Percentiles rank a stretch among this genome's conserved stretches.
phyloP scores from a whole-genome alignment of 495 filamentous ascomycete species.

The Annulohypoxylon maeteangense region DNA sequence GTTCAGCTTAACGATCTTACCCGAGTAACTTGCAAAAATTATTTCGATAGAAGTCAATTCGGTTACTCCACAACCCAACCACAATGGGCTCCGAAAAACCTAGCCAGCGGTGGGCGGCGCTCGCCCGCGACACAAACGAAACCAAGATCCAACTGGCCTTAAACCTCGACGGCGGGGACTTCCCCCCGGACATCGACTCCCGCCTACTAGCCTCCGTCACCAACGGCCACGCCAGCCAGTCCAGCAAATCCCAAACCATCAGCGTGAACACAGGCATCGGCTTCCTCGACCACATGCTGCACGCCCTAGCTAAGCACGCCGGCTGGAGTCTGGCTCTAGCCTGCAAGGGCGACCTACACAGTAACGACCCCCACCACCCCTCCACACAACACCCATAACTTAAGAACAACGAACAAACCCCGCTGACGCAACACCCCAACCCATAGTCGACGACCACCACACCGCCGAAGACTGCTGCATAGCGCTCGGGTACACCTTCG shows the following conservation, averaged over 20 bases:
- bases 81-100: conserved; percentile 52
- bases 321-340: conserved; percentile 88
- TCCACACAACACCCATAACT: background rate
- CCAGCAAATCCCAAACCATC: conserved; percentile 82
- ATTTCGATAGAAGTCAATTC: conserved; percentile 3
- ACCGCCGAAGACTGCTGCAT: conserved; percentile 96
- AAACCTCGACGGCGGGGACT: conserved; percentile 87
- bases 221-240: conserved; percentile 80
- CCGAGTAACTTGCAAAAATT: background rate
- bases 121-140: conserved; percentile 93
- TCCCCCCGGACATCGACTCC: conserved; percentile 68
- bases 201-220: conserved; percentile 52
- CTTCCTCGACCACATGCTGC: conserved; percentile 99
- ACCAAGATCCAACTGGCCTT: conserved; percentile 94
- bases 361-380: conserved; percentile 59
- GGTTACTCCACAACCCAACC: background rate
- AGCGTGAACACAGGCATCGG: conserved; percentile 92
- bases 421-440: conserved; percentile 19
- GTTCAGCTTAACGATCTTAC: background rate
- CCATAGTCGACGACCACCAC: conserved; percentile 95
- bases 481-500: conserved; percentile 87
- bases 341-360: conserved; percentile 89
- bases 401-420: background rate
- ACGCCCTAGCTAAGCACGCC: conserved; percentile 93
- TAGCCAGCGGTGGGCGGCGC: conserved; percentile 71